Percentiles rank a stretch among this genome's conserved stretches.
Conservation (phyloP, 345 rosid species). For the Eucalyptus camaldulensis region DNA sequence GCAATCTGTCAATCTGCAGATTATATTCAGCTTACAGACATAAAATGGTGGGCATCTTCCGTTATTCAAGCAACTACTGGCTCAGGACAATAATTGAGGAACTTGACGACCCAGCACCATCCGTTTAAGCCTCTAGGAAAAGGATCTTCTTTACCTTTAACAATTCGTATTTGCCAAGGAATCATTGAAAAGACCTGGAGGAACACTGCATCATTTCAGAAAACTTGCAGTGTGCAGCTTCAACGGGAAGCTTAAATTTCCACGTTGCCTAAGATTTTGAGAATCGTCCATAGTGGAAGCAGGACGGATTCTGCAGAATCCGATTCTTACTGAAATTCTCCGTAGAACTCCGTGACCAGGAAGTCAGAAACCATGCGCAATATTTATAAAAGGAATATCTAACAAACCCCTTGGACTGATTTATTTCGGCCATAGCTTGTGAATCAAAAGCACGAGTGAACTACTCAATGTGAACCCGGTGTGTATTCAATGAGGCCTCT, state of each 20-base stretch:
- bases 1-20: neutral
- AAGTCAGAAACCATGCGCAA: neutral
- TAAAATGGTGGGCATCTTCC: neutral
- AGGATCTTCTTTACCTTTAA: neutral
- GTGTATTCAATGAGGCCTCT: neutral
- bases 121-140: neutral
- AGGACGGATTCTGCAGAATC: conserved; percentile 9
- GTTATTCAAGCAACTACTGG: neutral
- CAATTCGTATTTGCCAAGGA: neutral
- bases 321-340: neutral
- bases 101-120: neutral
- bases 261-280: neutral
- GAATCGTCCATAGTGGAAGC: neutral
- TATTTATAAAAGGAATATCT: neutral
- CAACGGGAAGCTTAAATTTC: neutral
- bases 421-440: neutral
- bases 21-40: neutral
- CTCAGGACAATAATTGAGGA: neutral
- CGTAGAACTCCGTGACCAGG: neutral
- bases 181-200: neutral
- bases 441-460: neutral
- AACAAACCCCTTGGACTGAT: neutral
- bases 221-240: neutral
- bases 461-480: neutral
- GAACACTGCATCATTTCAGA: neutral